Base-by-base conservation (phyloP, 1,139 yeast genomes). In the Tardiomyces blankii region DNA sequence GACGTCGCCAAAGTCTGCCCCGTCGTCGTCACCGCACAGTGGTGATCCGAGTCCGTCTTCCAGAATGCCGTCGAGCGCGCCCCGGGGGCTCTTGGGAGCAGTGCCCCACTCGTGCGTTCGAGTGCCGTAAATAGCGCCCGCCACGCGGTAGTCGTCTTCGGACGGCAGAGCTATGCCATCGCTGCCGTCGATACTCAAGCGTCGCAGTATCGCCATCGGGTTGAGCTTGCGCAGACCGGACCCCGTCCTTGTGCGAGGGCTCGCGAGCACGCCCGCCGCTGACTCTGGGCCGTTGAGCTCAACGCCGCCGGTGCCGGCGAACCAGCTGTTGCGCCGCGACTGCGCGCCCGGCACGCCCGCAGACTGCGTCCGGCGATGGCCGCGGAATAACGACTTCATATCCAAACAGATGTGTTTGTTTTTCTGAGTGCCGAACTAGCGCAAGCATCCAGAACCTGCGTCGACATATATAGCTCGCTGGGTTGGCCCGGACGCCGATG, bases 101-200 rank as follows among this genome's bases (percentile, higher is more conserved):
- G 57, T 47, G 18, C 63, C 61, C 66, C 66, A 63, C 41, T 62
- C 64, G 35, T 62, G 64, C 16, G 58, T 58, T 32, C 65, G 47
- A 16, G 66, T 63, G 38, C 66, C 66, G 44, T 55, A 56, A 30
- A 63, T 63, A 25, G 57, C 52, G 12, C 66, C 66, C 6, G 65
- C 66, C 19, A 54, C 60, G 32, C 41, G 41, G 42, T 50, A 50
- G n/a, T 50, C 54, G n/a, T 50, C 47, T 3, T 46, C 48, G 2
- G 50, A 42, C 6, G 48, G 48, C 9, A 46, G 18, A 9, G 42
- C 32, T 1, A 44, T 42, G 18, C 18, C 14, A 9, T 40, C 49
- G n/a, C 33, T 46, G 13, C 41, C 40, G 28, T 41, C 40, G n/a
- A 46, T 25, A 7, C 47, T 41, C 18, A 43, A 41, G 6, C 52